Evolutionary conservation across 1,139 yeast species (phyloP).

Genomic region (Trichomonascaceae sp.): DNA sequence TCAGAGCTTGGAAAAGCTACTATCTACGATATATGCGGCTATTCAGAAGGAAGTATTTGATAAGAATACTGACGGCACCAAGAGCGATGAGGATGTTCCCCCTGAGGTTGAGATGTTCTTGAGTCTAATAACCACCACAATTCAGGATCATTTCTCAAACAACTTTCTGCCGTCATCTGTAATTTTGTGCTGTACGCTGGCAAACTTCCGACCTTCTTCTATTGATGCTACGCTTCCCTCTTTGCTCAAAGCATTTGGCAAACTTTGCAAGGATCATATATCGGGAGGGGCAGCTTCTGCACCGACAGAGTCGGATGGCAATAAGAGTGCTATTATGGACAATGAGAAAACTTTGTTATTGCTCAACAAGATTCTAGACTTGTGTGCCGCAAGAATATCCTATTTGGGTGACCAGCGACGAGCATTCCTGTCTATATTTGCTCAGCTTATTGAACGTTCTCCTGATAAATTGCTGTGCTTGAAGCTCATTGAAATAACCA

Average conservation of each 20-base stretch:
- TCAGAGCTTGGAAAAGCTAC: slow-evolving; percentile 54
- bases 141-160: slow-evolving; percentile 77
- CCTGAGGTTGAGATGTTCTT: slow-evolving; percentile 61
- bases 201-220: slow-evolving; percentile 63
- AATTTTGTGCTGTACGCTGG: slow-evolving; percentile 76
- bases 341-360: slow-evolving; percentile 73
- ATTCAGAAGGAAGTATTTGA: neutral
- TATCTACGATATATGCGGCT: slow-evolving; percentile 25
- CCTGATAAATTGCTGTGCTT: slow-evolving; percentile 68
- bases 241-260: slow-evolving; percentile 81
- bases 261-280: slow-evolving; percentile 83
- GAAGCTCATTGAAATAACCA: slow-evolving; percentile 71
- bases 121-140: slow-evolving; percentile 54
- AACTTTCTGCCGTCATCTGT: slow-evolving; percentile 91
- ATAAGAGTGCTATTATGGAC: slow-evolving; percentile 34
- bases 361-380: slow-evolving; percentile 67
- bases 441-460: slow-evolving; percentile 86
- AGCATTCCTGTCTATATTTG: slow-evolving; percentile 75
- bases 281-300: slow-evolving; percentile 15
- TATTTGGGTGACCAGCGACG: slow-evolving; percentile 89
- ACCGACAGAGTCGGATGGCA: slow-evolving; percentile 10
- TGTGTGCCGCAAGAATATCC: slow-evolving; percentile 76
- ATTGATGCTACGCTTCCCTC: slow-evolving; percentile 69
- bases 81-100: slow-evolving; percentile 41
- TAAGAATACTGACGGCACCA: slow-evolving; percentile 4